phyloP scores from a whole-genome alignment of 306 rosid species.

The Sechiopsis laciniata region DNA sequence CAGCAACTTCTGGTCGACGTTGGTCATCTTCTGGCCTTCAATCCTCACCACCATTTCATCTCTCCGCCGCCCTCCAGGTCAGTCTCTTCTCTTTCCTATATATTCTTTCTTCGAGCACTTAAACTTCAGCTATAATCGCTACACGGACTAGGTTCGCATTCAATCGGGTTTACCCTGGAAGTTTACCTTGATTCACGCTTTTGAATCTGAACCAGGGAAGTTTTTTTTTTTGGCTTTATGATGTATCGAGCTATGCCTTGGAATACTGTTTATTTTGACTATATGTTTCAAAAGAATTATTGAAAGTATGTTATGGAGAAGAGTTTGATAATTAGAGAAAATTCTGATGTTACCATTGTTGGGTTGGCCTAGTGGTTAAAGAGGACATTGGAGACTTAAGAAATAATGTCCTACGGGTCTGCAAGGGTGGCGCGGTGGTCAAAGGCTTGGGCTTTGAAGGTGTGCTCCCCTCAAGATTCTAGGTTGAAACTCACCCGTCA shows the following conservation, averaged over 20 bases:
- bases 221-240: background rate
- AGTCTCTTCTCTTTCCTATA: background rate
- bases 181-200: background rate
- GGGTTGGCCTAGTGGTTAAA: too few relatives aligned
- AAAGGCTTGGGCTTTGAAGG: too few relatives aligned
- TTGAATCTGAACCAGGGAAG: background rate
- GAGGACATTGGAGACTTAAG: too few relatives aligned
- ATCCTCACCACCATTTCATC: conserved; percentile 43
- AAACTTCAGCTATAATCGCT: background rate
- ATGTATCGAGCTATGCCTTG: background rate
- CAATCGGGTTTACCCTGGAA: background rate
- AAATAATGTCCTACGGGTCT: too few relatives aligned
- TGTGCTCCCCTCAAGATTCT: too few relatives aligned
- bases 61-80: conserved; percentile 47
- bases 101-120: too few relatives aligned
- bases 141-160: background rate
- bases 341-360: background rate
- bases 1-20: conserved; percentile 48
- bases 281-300: background rate
- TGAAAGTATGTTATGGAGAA: background rate
- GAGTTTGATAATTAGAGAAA: background rate
- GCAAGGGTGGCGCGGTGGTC: too few relatives aligned
- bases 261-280: background rate
- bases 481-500: too few relatives aligned
- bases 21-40: conserved; percentile 62